These are phyloP conservation scores for Nyssa sinensis DNA, from an alignment of 148 eudicot genomes.

Conservation along the genomic window DNA sequence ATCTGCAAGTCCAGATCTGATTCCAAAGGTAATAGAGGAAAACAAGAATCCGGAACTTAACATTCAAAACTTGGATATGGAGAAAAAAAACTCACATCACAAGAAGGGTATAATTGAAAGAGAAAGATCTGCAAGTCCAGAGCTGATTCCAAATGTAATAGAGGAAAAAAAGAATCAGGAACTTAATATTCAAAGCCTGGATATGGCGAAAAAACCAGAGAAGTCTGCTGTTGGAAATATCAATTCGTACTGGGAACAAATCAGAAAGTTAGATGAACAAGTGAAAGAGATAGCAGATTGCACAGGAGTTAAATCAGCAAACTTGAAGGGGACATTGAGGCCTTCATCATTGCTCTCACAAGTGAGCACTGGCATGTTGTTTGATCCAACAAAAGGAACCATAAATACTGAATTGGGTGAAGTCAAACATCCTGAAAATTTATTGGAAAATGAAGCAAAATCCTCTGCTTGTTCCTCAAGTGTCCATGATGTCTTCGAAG, in stretches of 20 bases:
- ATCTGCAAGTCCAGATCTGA: constrained; percentile 33
- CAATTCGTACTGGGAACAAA: constrained; percentile 69
- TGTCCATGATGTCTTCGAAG: constrained; percentile 88
- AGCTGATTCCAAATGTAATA: constrained; percentile 25
- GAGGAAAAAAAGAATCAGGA: constrained; percentile 31
- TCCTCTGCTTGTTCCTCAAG: constrained; percentile 27
- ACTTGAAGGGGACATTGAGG: constrained; percentile 11
- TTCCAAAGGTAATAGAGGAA: constrained; percentile 30
- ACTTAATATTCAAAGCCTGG: not conserved
- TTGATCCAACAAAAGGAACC: constrained; percentile 23
- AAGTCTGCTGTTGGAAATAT: constrained; percentile 30
- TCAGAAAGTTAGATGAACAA: constrained; percentile 58
- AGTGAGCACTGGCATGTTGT: constrained; percentile 12
- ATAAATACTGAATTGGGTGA: constrained; percentile 13
- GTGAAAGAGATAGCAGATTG: constrained; percentile 48
- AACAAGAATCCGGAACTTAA: constrained; percentile 18
- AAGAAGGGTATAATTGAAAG: constrained; percentile 43
- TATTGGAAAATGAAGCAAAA: constrained; percentile 12
- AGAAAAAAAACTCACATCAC: constrained; percentile 21
- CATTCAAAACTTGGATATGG: constrained; percentile 11
- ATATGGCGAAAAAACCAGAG: constrained; percentile 27
- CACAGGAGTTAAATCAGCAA: constrained; percentile 23
- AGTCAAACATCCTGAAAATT: constrained; percentile 17
- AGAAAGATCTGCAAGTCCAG: constrained; percentile 35
- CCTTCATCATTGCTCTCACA: constrained; percentile 21